A percentile compares a stretch with the other conserved stretches of the same genome.
These are phyloP conservation scores for Neurospora sp. DNA, from an alignment of 495 filamentous ascomycete species.

Conservation along the genomic window DNA sequence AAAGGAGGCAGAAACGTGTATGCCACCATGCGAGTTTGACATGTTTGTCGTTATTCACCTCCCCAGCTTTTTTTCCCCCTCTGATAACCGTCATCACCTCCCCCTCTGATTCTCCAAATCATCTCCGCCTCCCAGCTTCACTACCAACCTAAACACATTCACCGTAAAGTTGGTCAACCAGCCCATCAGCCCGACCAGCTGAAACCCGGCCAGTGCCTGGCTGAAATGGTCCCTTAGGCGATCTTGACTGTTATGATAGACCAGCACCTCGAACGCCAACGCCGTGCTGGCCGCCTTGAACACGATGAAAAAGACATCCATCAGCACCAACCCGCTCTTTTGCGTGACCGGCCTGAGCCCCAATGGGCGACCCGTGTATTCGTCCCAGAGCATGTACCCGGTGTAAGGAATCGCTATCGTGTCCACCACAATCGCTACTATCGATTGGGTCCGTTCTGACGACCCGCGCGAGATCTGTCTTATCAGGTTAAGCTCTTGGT, in stretches of 20 bases:
- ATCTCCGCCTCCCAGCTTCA: constrained; percentile 53
- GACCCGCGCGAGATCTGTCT: constrained; percentile 9
- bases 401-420: constrained; percentile 81
- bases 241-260: constrained; percentile 46
- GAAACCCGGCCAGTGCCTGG: constrained; percentile 66
- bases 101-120: constrained; percentile 13
- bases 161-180: constrained; percentile 88
- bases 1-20: background rate
- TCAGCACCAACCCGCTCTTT: constrained; percentile 77
- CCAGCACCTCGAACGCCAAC: constrained; percentile 75
- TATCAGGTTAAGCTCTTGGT: background rate
- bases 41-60: background rate
- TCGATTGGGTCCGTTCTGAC: constrained; percentile 59
- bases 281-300: constrained; percentile 89
- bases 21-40: background rate
- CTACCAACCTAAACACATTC: constrained; percentile 76
- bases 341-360: constrained; percentile 72
- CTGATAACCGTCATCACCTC: background rate
- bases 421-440: constrained; percentile 87
- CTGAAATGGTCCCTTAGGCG: constrained; percentile 54
- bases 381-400: constrained; percentile 89
- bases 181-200: constrained; percentile 72
- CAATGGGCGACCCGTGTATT: constrained; percentile 88
- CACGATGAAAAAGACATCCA: constrained; percentile 92
- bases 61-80: background rate